Conservation (phyloP, 768 basidiomycete genomes). For the Mycena haematopus region DNA sequence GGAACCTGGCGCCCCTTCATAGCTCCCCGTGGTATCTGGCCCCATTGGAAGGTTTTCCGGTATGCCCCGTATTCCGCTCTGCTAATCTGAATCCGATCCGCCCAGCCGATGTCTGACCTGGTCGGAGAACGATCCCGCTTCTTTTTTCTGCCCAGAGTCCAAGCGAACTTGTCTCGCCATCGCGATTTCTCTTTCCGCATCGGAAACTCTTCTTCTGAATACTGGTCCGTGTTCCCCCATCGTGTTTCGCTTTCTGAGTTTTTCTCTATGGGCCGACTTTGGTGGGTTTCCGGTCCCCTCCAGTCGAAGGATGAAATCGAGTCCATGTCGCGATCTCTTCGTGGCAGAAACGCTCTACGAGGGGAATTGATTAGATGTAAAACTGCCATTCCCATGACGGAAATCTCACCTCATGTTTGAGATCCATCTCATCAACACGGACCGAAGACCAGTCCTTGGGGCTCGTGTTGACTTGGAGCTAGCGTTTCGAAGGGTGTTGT, state of each 20-base stretch:
- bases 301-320: constrained; percentile 29
- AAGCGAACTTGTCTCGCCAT: constrained; percentile 21
- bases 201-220: constrained; percentile 30
- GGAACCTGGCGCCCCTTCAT: background rate
- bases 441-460: constrained; percentile 19
- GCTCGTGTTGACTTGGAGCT: constrained; percentile 4
- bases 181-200: constrained; percentile 20
- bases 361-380: background rate
- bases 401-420: constrained; percentile 19
- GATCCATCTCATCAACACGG: constrained; percentile 27
- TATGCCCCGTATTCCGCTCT: background rate
- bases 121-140: constrained; percentile 17
- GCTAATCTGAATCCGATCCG: constrained; percentile 22
- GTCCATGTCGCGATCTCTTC: constrained; percentile 4
- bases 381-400: background rate
- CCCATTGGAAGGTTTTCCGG: background rate
- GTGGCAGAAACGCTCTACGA: background rate
- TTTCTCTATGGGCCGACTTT: constrained; percentile 4
- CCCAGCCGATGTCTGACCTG: constrained; percentile 24
- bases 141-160: background rate
- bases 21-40: background rate
- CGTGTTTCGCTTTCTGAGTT: constrained; percentile 8
- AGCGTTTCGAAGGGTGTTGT: constrained; percentile 4
- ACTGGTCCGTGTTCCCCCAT: background rate
- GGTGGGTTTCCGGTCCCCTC: constrained; percentile 16